A percentile compares a stretch with the other conserved stretches of the same genome.
phyloP scores from a whole-genome alignment of 2,329 filamentous ascomycete species.

The Aspergillus sojae region DNA sequence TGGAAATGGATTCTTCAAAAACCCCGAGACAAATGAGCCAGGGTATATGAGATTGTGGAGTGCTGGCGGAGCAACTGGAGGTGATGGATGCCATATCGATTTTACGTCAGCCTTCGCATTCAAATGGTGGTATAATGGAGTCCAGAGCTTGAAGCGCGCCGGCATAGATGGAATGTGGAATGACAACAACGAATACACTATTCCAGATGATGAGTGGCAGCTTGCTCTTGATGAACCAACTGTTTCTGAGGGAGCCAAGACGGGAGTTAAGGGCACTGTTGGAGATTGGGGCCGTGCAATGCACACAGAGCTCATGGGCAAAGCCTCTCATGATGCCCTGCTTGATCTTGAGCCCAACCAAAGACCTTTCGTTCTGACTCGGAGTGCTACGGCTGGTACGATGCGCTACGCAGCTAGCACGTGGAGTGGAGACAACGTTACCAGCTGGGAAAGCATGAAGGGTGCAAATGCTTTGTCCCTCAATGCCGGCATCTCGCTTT shows the following conservation, averaged over 20 bases:
- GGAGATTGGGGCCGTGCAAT: slow-evolving; percentile 71
- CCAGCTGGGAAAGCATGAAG: slow-evolving; percentile 73
- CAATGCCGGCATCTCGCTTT: slow-evolving; percentile 67
- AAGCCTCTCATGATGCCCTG: slow-evolving; percentile 69
- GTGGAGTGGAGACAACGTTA: slow-evolving; percentile 76
- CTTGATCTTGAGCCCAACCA: slow-evolving; percentile 59
- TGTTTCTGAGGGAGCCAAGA: slow-evolving; percentile 40
- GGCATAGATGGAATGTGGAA: slow-evolving; percentile 79
- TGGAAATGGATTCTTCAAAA: slow-evolving; percentile 64
- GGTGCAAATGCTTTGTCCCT: slow-evolving; percentile 70
- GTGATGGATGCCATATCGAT: slow-evolving; percentile 71
- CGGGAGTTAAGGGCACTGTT: slow-evolving; percentile 51
- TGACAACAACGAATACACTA: slow-evolving; percentile 75
- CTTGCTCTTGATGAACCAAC: slow-evolving; percentile 57
- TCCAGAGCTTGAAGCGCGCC: slow-evolving; percentile 61
- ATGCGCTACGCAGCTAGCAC: slow-evolving; percentile 71
- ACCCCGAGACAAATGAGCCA: slow-evolving; percentile 55
- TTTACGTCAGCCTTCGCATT: slow-evolving; percentile 70
- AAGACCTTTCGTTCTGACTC: slow-evolving; percentile 69
- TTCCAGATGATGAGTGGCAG: slow-evolving; percentile 67
- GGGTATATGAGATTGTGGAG: slow-evolving; percentile 70
- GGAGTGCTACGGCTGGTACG: slow-evolving; percentile 71
- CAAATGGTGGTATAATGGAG: slow-evolving; percentile 72
- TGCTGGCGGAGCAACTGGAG: slow-evolving; percentile 70
- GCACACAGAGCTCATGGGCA: slow-evolving; percentile 72